Evolutionary conservation across 441 rosid species (phyloP).

Genomic region (Hypseocharis bilobata): DNA sequence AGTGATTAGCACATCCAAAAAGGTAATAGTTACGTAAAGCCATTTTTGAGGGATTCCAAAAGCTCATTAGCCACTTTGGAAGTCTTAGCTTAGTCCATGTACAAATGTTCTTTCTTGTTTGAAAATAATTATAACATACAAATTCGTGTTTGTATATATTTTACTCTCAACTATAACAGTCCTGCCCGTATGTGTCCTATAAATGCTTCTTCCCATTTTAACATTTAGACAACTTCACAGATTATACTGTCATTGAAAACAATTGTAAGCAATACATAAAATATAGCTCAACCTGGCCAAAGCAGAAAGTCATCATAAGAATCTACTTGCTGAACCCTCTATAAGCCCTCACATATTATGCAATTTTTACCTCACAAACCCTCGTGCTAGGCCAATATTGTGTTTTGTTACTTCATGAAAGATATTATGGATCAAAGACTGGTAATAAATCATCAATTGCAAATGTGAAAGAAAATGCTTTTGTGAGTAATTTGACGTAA

Average conservation of each 20-base stretch:
- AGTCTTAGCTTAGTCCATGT: background rate
- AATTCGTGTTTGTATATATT: background rate
- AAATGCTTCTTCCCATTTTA: background rate
- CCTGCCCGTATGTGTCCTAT: too few relatives aligned
- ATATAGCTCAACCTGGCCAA: too few relatives aligned
- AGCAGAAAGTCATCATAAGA: too few relatives aligned
- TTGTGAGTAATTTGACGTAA: conserved; percentile 12
- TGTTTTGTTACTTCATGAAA: background rate
- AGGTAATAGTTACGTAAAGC: too few relatives aligned
- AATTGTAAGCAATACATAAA: too few relatives aligned
- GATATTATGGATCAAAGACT: background rate
- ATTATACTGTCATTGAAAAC: background rate
- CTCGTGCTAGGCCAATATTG: background rate
- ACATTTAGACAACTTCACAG: background rate
- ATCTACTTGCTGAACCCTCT: too few relatives aligned
- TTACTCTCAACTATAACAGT: background rate
- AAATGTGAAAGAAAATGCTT: conserved; percentile 6
- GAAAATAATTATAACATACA: background rate
- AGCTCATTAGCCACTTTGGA: conserved; percentile 4
- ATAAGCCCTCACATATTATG: background rate
- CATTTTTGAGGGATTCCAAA: too few relatives aligned
- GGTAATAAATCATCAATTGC: background rate
- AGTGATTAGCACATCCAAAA: too few relatives aligned
- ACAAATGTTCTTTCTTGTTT: background rate
- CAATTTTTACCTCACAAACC: background rate